Base-by-base conservation (phyloP, 2,329 filamentous ascomycete genomes). In the Dryadomyces quercivorus region DNA sequence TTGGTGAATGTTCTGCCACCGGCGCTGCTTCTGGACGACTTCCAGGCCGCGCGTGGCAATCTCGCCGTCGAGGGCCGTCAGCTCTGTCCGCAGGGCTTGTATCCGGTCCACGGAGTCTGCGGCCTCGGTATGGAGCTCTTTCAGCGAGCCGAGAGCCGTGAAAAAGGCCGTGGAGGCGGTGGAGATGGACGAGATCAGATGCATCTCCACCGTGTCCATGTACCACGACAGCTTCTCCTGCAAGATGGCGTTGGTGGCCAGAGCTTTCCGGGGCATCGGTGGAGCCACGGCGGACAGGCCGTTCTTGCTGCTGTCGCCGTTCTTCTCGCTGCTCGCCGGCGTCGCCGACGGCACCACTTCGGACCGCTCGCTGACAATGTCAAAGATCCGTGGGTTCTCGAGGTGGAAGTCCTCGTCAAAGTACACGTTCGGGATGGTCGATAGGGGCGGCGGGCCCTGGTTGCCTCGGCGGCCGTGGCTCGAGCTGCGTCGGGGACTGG, bases 211-310 rank as follows among this genome's bases (percentile, higher is more conserved):
- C 0, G 93, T 98, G 66, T 98, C 93, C 90, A 98, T 95, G 67
- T 98, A 98, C 93, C 93, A 98, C 0, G 93, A 97, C 13, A 98
- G 75, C 69, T 98, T 98, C 69, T 98, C 93, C 66, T 98, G 93
- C 40, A 98, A 69, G 56, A 98, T 98, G 0, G 93, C 93, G 69
- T 98, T 98, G 0, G 91, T 96, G 8, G 92, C 92, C 31, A 98
- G 74, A 1, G 88, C 87, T 66, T 96, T 97, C 57, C 92, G 81
- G 9, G 86, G 83, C 12, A 77, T 76, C 21, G 77, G 70, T 0
- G 76, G 70, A 51, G 72, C 74, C 3, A 26, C 47, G 3, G 73
- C 68, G 5, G 69, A 68, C 42, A 71, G 68, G 40, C 72, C 74
- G 26, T 20, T 47, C 18, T 44, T 26, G 10, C 26, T 34, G 45